Evolutionary conservation across 2,329 filamentous ascomycete species (phyloP).

Genomic region (Aspergillus awamori): DNA sequence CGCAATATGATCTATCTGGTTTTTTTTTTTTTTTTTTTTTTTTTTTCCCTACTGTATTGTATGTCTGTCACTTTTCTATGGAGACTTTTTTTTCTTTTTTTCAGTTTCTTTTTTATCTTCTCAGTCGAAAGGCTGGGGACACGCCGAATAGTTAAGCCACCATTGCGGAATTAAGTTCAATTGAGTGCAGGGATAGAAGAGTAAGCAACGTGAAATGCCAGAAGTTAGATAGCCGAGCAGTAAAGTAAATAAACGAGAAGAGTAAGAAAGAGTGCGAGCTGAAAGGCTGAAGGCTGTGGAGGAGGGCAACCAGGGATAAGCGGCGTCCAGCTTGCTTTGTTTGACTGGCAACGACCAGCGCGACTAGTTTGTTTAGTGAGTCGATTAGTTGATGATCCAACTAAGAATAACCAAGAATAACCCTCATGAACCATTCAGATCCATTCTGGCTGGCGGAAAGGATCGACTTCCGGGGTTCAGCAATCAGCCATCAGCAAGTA

Average conservation of each 20-base stretch:
- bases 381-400: not conserved
- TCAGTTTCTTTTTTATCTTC: not conserved
- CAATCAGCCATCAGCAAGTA: no score
- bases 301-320: conserved; percentile 2
- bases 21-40: no score
- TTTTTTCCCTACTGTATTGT: not conserved
- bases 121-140: not conserved
- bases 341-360: not conserved
- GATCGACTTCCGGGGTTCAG: no score
- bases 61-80: not conserved
- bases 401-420: no score
- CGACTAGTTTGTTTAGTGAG: not conserved
- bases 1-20: conserved; percentile 5
- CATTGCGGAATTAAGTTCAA: not conserved
- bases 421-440: no score
- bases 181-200: not conserved
- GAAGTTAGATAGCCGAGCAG: no score
- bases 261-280: not conserved
- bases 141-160: not conserved
- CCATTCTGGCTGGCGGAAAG: no score
- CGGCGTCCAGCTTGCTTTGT: not conserved
- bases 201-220: not conserved
- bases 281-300: not conserved
- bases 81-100: no score
- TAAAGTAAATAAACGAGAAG: not conserved